Conservation (phyloP, 139 green algal genomes). For the Tetradesmus obliquus region DNA sequence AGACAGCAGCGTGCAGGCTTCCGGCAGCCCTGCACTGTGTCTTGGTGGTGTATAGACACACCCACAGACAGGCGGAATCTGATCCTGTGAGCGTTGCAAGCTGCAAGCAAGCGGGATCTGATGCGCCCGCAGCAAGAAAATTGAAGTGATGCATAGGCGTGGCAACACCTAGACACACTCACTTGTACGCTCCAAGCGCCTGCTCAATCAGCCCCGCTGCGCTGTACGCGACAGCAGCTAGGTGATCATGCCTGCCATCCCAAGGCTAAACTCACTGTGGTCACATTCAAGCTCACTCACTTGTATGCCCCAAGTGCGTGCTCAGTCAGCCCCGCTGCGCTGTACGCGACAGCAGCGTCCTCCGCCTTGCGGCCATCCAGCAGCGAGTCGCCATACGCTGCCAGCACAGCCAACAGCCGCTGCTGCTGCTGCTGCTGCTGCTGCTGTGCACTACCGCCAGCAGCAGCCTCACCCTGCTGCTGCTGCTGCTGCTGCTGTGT, state of each 20-base stretch:
- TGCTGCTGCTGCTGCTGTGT: conserved; percentile 43
- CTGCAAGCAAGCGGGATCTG: too few species aligned
- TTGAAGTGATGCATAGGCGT: too few species aligned
- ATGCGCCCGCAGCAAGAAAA: too few species aligned
- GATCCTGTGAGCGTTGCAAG: too few species aligned
- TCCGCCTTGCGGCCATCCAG: conserved; percentile 64
- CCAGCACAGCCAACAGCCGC: conserved; percentile 50
- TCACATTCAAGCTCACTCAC: neutral
- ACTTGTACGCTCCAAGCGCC: too few species aligned
- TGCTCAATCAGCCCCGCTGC: too few species aligned
- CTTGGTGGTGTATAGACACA: too few species aligned
- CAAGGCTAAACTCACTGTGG: neutral
- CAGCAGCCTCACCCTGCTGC: conserved; percentile 17
- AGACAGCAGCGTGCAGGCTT: too few species aligned
- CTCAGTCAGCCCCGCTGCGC: conserved; percentile 65
- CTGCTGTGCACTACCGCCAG: conserved; percentile 6
- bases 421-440: conserved; percentile 38
- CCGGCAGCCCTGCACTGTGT: too few species aligned
- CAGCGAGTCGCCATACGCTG: conserved; percentile 65
- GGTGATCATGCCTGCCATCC: neutral
- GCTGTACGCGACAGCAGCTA: too few species aligned
- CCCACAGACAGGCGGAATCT: too few species aligned
- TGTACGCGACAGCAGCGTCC: conserved; percentile 80
- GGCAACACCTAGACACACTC: too few species aligned
- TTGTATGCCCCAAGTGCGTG: conserved; percentile 79